Base-by-base conservation (phyloP, 805 yeast genomes). In the Lachancea sp. region DNA sequence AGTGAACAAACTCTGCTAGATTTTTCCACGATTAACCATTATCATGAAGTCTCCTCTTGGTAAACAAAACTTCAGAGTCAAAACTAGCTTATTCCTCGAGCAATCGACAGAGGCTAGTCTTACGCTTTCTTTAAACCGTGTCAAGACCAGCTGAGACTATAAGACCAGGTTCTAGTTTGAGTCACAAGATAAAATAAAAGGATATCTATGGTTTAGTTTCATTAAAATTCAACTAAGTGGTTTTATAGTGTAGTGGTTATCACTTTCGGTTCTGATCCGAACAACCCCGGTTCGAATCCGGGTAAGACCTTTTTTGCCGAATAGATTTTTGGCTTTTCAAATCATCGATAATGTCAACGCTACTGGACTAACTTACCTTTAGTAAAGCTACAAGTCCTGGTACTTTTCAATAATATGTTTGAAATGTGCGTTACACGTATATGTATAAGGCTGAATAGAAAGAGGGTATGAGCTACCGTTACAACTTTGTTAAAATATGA, bases 231-330 rank as follows among this genome's bases (percentile, higher is more conserved):
- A 19, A 11, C 4, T 4, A 32, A 32, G 4, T 27, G 71, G 71
- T 67, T 63, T 68, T 67, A 67, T 67, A 67, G 71, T 67, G 71
- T 67, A 67, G 71, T 67, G 71, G 71, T 67, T 64, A 67, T 67
- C 71, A 67, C 71, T 58, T 65, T 67, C 70, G 71, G 71, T 67
- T 67, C 65, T 67, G 71, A 67, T 66, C 71, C 72, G 69, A 56
- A 64, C 72, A 74, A 77, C 82, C 79, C 80, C 80, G 76, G 81
- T 77, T 48, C 51, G 48, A 47, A 47, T 47, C 50, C 50, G 50
- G 50, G 50, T 47, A 47, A 43, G 50, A 47, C 50, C 50, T 47
- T 29, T 39, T 34, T 38, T 18, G 11, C 30, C 30, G 33, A 35
- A 20, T 37, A 15, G 31, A 17, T 7, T 37, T 31, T 31, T 13